A percentile compares a stretch with the other conserved stretches of the same genome.
Evolutionary conservation across 1,139 yeast genomes (phyloP).

Genomic region (Trichomonascaceae sp.): DNA sequence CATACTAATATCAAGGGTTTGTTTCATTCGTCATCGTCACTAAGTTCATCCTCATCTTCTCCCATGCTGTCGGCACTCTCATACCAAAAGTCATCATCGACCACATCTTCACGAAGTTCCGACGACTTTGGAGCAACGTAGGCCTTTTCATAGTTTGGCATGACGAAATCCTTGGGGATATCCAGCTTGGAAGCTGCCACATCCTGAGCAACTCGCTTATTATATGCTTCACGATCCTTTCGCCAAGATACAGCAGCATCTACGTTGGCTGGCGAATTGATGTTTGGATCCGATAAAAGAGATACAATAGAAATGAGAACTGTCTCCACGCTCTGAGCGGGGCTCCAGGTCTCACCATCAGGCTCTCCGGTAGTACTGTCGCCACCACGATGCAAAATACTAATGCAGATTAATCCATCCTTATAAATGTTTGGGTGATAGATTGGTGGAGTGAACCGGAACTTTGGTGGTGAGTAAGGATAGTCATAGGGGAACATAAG

Average conservation of each 20-base stretch:
- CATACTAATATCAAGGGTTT: neutral
- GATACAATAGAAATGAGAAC: constrained; percentile 87
- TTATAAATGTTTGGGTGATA: constrained; percentile 93
- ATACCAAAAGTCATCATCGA: constrained; percentile 84
- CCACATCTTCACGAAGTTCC: constrained; percentile 53
- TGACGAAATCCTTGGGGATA: constrained; percentile 76
- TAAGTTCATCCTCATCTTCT: constrained; percentile 36
- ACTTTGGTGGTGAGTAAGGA: constrained; percentile 88
- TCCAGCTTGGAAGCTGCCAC: constrained; percentile 79
- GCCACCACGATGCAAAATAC: constrained; percentile 85
- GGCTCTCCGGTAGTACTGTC: constrained; percentile 87
- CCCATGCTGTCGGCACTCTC: constrained; percentile 64
- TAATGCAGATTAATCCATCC: constrained; percentile 89
- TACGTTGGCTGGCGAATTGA: constrained; percentile 89
- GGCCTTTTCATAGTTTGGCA: constrained; percentile 63
- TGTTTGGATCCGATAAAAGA: constrained; percentile 87
- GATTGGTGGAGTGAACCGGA: constrained; percentile 89
- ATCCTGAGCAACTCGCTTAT: constrained; percentile 70
- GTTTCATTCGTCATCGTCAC: constrained; percentile 18
- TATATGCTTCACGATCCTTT: constrained; percentile 74
- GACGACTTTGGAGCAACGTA: constrained; percentile 44
- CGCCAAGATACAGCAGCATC: constrained; percentile 94
- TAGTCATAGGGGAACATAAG: constrained; percentile 89
- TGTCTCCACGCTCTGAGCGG: constrained; percentile 91
- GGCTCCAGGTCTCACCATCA: constrained; percentile 83